phyloP scores from a whole-genome alignment of 345 rosid species.

The Raphanus raphanistrum region DNA sequence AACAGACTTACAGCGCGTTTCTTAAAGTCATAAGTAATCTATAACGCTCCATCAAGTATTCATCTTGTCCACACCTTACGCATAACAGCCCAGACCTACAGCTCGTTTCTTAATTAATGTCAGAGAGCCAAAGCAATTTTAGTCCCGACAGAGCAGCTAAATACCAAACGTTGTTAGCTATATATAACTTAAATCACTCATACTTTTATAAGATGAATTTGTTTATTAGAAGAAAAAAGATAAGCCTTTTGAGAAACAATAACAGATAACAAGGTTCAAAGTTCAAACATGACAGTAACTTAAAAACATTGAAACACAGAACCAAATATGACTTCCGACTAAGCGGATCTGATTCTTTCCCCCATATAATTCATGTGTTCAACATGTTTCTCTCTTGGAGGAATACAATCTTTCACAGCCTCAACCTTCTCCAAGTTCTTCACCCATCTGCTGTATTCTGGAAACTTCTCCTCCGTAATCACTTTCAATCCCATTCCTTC shows the following conservation, averaged over 20 bases:
- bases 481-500: constrained; percentile 32
- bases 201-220: no score
- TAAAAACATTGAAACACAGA: neutral
- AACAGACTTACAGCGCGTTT: neutral
- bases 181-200: neutral
- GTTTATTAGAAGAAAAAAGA: neutral
- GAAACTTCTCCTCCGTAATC: constrained; percentile 30
- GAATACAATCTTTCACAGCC: constrained; percentile 31
- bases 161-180: neutral
- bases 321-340: neutral
- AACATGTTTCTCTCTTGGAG: constrained; percentile 35
- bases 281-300: neutral
- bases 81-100: no score
- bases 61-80: no score
- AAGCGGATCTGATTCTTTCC: constrained; percentile 4
- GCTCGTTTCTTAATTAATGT: neutral
- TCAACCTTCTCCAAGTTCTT: constrained; percentile 28
- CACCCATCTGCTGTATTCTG: constrained; percentile 20
- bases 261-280: neutral
- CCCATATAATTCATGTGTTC: constrained; percentile 34
- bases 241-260: neutral
- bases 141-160: neutral
- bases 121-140: neutral
- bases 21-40: no score
- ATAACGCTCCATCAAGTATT: no score